These are phyloP conservation scores for Calocybe gangraenosa DNA, from an alignment of 768 basidiomycete species.

Conservation along the genomic window DNA sequence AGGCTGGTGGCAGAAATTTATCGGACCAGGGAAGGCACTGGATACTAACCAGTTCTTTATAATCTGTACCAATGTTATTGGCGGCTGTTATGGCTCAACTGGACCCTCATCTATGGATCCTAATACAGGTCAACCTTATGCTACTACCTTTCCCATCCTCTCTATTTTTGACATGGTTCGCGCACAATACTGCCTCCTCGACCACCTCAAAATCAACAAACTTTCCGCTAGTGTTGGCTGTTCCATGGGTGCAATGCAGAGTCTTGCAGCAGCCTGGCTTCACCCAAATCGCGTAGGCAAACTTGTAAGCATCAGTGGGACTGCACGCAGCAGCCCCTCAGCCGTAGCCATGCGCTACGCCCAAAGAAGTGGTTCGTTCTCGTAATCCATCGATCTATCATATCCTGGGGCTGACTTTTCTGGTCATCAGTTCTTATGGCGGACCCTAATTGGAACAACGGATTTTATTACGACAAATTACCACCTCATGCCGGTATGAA, in stretches of 20 bases:
- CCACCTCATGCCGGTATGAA: constrained; percentile 99
- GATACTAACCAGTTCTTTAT: constrained; percentile 93
- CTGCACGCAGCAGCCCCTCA: constrained; percentile 86
- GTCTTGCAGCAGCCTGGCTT: constrained; percentile 92
- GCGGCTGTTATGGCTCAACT: constrained; percentile 96
- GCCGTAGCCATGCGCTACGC: constrained; percentile 96
- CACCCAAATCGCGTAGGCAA: constrained; percentile 86
- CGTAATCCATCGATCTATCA: not conserved
- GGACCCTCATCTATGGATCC: constrained; percentile 87
- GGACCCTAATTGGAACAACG: constrained; percentile 99
- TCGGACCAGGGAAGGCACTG: constrained; percentile 90
- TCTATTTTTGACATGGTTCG: constrained; percentile 97
- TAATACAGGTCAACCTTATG: constrained; percentile 66
- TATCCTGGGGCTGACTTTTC: not conserved
- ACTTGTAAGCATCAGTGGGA: constrained; percentile 92
- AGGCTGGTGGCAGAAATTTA: constrained; percentile 99
- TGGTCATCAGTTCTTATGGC: constrained; percentile 86
- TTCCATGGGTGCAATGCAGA: constrained; percentile 99
- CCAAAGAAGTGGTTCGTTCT: constrained; percentile 82
- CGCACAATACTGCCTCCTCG: constrained; percentile 85
- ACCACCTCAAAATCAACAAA: constrained; percentile 76
- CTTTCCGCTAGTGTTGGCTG: constrained; percentile 92
- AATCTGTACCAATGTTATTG: constrained; percentile 94
- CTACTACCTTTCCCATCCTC: constrained; percentile 86
- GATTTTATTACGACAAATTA: constrained; percentile 93